Conservation (phyloP, 495 filamentous ascomycete species). For the Penicillium coffeae region DNA sequence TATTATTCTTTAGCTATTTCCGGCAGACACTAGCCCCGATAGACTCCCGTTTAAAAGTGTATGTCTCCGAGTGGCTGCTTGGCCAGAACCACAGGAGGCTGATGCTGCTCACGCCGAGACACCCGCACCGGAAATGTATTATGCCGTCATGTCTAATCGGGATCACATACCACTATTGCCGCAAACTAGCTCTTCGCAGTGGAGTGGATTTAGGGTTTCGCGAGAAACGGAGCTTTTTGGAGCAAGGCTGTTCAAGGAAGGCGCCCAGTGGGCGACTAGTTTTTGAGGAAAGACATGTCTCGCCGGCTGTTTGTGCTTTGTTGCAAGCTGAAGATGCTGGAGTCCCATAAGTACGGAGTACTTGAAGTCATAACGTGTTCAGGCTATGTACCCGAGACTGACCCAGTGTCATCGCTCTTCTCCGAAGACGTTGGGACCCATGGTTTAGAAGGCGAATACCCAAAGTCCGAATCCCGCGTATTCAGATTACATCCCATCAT, state of each 20-base stretch:
- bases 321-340: too few species aligned
- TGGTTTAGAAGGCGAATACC: constrained; percentile 2
- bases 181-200: background rate
- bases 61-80: constrained; percentile 10
- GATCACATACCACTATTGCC: background rate
- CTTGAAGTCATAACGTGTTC: too few species aligned
- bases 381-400: too few species aligned
- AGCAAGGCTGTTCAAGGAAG: too few species aligned
- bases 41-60: constrained; percentile 1
- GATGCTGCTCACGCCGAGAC: constrained; percentile 11
- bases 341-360: background rate
- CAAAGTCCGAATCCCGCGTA: constrained; percentile 7
- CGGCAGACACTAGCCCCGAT: background rate
- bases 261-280: too few species aligned
- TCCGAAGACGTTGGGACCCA: constrained; percentile 3
- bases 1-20: background rate
- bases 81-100: constrained; percentile 15
- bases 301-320: background rate
- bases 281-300: background rate
- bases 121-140: background rate
- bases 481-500: background rate
- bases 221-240: background rate
- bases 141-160: background rate
- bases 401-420: constrained; percentile 3
- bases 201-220: background rate